Evolutionary conservation across 352 stramenopile genomes (phyloP).

Genomic region (Phytophthora multivora): DNA sequence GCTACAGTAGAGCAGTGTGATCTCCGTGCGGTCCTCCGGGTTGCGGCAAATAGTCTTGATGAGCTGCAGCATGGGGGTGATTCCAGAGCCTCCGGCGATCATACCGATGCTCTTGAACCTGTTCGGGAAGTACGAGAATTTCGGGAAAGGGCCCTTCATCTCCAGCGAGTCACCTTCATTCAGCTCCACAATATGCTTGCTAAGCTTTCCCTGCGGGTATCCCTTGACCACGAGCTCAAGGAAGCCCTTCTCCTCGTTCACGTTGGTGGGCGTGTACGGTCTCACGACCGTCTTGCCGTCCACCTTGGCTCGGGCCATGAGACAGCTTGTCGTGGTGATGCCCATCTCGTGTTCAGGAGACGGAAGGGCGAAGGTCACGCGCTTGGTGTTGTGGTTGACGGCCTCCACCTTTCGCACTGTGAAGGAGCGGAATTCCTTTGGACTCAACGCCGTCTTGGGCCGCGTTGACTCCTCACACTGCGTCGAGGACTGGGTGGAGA

Average conservation of each 20-base stretch:
- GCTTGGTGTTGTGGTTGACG: constrained; percentile 83
- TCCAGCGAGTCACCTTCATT: constrained; percentile 86
- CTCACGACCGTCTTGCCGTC: constrained; percentile 79
- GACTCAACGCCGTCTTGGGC: constrained; percentile 60
- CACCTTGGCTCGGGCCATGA: constrained; percentile 73
- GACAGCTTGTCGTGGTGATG: constrained; percentile 53
- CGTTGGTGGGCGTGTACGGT: constrained; percentile 90
- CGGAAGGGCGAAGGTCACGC: constrained; percentile 72
- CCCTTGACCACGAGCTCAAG: constrained; percentile 91
- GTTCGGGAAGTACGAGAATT: constrained; percentile 89
- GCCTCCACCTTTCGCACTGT: constrained; percentile 71
- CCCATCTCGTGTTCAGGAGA: constrained; percentile 68
- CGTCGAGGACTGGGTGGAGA: constrained; percentile 17
- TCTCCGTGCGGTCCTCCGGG: constrained; percentile 81
- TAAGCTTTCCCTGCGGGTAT: constrained; percentile 85
- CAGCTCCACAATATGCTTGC: constrained; percentile 85
- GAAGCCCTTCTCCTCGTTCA: constrained; percentile 84
- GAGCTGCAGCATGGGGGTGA: constrained; percentile 92
- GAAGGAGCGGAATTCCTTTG: constrained; percentile 75
- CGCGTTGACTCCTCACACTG: constrained; percentile 31
- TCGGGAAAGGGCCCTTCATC: constrained; percentile 91
- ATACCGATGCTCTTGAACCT: constrained; percentile 90
- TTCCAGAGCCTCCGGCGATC: constrained; percentile 90
- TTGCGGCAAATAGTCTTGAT: constrained; percentile 86
- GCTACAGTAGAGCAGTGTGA: constrained; percentile 89